Percentiles rank a stretch among this genome's conserved stretches.
phyloP scores from a whole-genome alignment of 2,329 filamentous ascomycete species.

The Paecilomyces sp. region DNA sequence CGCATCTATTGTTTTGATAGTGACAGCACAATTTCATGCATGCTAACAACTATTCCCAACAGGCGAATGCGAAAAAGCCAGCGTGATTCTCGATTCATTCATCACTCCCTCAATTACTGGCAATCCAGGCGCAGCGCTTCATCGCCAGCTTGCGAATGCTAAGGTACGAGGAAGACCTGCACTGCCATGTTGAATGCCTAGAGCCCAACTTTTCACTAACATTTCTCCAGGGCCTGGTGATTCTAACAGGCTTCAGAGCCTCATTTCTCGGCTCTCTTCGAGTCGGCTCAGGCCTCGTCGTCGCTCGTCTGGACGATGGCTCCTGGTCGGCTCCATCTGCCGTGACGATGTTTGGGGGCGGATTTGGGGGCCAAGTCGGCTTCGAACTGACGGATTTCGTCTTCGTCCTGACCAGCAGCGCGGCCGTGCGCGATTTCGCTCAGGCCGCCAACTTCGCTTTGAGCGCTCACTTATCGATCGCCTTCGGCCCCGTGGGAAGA shows the following conservation, averaged over 20 bases:
- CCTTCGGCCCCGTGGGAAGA: slow-evolving; percentile 74
- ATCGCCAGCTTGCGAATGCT: slow-evolving; percentile 70
- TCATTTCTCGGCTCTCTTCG: slow-evolving; percentile 16
- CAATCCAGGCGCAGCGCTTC: slow-evolving; percentile 82
- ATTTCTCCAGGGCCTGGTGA: slow-evolving; percentile 12
- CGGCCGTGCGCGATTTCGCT: slow-evolving; percentile 75
- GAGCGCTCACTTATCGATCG: slow-evolving; percentile 80
- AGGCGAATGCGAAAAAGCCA: slow-evolving; percentile 83
- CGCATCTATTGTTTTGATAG: no score
- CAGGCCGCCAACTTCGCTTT: slow-evolving; percentile 75
- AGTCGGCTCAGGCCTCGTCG: slow-evolving; percentile 16
- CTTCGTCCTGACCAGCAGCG: slow-evolving; percentile 78
- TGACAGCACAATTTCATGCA: background rate
- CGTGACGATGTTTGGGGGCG: slow-evolving; percentile 12
- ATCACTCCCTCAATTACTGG: slow-evolving; percentile 77
- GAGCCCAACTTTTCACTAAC: background rate
- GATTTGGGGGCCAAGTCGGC: slow-evolving; percentile 18
- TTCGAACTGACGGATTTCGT: slow-evolving; percentile 52
- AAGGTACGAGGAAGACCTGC: slow-evolving; percentile 60
- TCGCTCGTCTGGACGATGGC: slow-evolving; percentile 17
- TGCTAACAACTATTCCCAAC: background rate
- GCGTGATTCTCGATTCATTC: slow-evolving; percentile 75
- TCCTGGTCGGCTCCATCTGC: slow-evolving; percentile 20
- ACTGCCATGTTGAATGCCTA: background rate
- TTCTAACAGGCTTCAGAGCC: slow-evolving; percentile 16